phyloP scores from a whole-genome alignment of 1,284 basidiomycete genomes.

The Mrakiaceae sp. region DNA sequence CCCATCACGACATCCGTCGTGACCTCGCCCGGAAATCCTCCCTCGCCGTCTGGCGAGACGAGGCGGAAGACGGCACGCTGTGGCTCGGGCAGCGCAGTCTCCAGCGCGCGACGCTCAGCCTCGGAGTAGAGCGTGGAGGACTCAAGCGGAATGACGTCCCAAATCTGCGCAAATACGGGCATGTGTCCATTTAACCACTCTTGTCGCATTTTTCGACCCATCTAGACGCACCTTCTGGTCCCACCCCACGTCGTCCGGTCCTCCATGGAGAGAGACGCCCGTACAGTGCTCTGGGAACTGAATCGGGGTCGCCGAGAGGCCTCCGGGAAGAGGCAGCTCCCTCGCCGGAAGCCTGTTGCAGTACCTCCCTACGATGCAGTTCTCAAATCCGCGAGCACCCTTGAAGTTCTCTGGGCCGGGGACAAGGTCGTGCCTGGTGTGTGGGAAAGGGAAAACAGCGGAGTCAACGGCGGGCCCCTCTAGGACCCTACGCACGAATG shows the following conservation, averaged over 20 bases:
- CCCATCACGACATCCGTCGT: slow-evolving; percentile 4
- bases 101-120: background rate
- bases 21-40: slow-evolving; percentile 12
- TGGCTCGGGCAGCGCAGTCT: background rate
- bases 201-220: background rate
- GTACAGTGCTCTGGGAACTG: background rate
- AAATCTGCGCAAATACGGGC: background rate
- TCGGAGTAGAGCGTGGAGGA: slow-evolving; percentile 3
- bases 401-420: background rate
- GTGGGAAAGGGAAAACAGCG: background rate
- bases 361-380: slow-evolving; percentile 1
- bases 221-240: slow-evolving; percentile 6
- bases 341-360: background rate
- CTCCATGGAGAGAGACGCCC: slow-evolving; percentile 11
- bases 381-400: background rate
- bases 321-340: background rate
- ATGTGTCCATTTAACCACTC: background rate
- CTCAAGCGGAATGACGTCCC: background rate
- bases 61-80: slow-evolving; percentile 4
- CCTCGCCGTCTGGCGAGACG: slow-evolving; percentile 11
- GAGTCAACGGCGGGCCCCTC: background rate
- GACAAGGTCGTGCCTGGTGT: background rate
- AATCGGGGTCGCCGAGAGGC: background rate
- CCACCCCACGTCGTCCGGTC: slow-evolving; percentile 1
- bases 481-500: background rate